These are phyloP conservation scores for Zarea fungicola DNA, from an alignment of 2,329 filamentous ascomycete species.

Conservation along the genomic window DNA sequence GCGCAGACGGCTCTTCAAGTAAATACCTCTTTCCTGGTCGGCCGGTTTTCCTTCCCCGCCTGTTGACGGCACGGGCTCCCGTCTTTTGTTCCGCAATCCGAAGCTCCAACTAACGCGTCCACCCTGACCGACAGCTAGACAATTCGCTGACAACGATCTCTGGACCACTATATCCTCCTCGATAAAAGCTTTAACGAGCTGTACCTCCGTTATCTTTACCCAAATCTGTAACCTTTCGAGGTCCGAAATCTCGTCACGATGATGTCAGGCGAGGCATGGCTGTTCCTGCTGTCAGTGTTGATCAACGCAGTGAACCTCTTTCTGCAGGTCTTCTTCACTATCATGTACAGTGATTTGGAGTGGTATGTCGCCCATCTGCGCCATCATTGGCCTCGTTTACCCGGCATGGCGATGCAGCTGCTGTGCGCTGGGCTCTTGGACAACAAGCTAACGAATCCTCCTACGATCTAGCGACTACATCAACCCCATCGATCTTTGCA, in stretches of 20 bases:
- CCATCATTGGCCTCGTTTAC: not conserved
- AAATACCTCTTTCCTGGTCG: not conserved
- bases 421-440: not conserved
- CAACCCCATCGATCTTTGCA: slow-evolving; percentile 99
- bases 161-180: not conserved
- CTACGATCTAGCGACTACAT: slow-evolving; percentile 80
- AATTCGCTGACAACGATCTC: slow-evolving; percentile 7
- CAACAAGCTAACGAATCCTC: slow-evolving; percentile 1
- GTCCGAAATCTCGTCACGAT: slow-evolving; percentile 22
- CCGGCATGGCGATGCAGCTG: not conserved
- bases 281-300: slow-evolving; percentile 94
- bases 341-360: slow-evolving; percentile 99
- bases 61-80: too few species aligned
- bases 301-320: slow-evolving; percentile 99
- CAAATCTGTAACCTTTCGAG: not conserved
- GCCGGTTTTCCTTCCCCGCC: not conserved
- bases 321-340: slow-evolving; percentile 99
- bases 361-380: slow-evolving; percentile 60
- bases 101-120: slow-evolving; percentile 10
- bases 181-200: not conserved
- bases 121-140: slow-evolving; percentile 3
- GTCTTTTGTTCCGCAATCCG: not conserved
- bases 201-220: not conserved
- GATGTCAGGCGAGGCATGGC: slow-evolving; percentile 98
- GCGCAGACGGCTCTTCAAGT: slow-evolving; percentile 1